Conservation (phyloP, 371 early-diverging fungal genomes). For the Mucor sp. region DNA sequence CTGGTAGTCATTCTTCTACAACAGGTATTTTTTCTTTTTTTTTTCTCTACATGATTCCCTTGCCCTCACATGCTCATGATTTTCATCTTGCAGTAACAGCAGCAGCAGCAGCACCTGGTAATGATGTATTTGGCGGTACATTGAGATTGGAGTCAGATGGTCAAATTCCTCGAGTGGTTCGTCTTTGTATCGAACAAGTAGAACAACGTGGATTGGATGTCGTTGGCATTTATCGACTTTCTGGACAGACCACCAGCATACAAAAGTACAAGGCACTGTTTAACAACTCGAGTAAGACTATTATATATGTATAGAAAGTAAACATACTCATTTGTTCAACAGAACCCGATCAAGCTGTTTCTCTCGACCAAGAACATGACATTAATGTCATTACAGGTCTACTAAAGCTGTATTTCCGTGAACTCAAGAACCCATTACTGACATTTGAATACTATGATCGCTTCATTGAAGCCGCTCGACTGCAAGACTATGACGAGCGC, state of each 20-base stretch:
- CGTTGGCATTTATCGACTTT: conserved; percentile 84
- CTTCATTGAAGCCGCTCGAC: conserved; percentile 76
- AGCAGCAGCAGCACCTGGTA: neutral
- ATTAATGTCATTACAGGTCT: conserved; percentile 77
- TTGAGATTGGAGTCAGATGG: conserved; percentile 44
- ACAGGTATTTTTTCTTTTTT: too few species aligned
- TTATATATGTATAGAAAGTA: too few species aligned
- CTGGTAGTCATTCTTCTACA: conserved; percentile 4
- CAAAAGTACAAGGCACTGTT: conserved; percentile 61
- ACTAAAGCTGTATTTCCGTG: conserved; percentile 82
- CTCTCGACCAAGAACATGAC: conserved; percentile 61
- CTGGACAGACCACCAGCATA: conserved; percentile 73
- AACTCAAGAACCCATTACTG: conserved; percentile 74
- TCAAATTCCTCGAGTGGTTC: conserved; percentile 63
- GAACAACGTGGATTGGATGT: conserved; percentile 63
- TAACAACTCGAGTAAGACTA: conserved; percentile 48
- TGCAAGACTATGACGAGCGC: conserved; percentile 69
- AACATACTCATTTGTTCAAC: too few species aligned
- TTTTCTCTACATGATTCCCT: too few species aligned
- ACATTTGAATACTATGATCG: conserved; percentile 76
- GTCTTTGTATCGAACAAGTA: conserved; percentile 66
- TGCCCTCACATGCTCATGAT: neutral
- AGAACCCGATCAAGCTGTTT: conserved; percentile 30
- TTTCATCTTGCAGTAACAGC: neutral
- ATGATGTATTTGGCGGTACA: conserved; percentile 67